Conservation (phyloP, 805 yeast genomes). For the Starmerella etchellsii region DNA sequence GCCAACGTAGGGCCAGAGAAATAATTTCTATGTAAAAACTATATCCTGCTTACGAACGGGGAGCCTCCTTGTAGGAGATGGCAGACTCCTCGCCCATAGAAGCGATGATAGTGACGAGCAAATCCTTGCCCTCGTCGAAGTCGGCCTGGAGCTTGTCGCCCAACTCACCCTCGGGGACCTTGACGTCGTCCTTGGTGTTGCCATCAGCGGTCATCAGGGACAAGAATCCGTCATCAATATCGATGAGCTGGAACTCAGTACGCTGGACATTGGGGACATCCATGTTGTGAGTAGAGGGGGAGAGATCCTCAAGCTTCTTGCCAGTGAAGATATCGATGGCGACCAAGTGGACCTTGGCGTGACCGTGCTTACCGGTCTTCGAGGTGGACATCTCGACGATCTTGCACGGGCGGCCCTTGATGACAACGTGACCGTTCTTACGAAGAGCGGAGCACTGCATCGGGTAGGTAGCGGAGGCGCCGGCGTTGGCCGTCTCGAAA, state of each 20-base stretch:
- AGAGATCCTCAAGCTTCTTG: conserved; percentile 98
- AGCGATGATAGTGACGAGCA: conserved; percentile 88
- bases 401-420: conserved; percentile 99
- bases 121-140: conserved; percentile 96
- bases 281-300: conserved; percentile 99
- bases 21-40: not conserved
- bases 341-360: conserved; percentile 99
- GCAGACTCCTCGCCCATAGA: conserved; percentile 99
- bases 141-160: conserved; percentile 87
- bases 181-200: conserved; percentile 98
- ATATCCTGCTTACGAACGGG: conserved; percentile 28
- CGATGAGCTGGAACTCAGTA: conserved; percentile 89
- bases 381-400: conserved; percentile 99
- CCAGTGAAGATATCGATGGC: conserved; percentile 98
- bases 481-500: conserved; percentile 97
- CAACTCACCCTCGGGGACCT: conserved; percentile 94
- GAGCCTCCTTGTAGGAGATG: conserved; percentile 97
- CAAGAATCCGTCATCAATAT: conserved; percentile 96
- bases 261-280: conserved; percentile 97
- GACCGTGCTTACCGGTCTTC: conserved; percentile 99
- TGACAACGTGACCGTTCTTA: conserved; percentile 98
- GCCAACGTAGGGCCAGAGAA: not conserved
- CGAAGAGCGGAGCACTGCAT: conserved; percentile 99
- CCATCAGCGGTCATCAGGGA: conserved; percentile 94
- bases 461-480: conserved; percentile 97